Evolutionary conservation across 345 rosid genomes (phyloP).

Genomic region (Populus tremula): DNA sequence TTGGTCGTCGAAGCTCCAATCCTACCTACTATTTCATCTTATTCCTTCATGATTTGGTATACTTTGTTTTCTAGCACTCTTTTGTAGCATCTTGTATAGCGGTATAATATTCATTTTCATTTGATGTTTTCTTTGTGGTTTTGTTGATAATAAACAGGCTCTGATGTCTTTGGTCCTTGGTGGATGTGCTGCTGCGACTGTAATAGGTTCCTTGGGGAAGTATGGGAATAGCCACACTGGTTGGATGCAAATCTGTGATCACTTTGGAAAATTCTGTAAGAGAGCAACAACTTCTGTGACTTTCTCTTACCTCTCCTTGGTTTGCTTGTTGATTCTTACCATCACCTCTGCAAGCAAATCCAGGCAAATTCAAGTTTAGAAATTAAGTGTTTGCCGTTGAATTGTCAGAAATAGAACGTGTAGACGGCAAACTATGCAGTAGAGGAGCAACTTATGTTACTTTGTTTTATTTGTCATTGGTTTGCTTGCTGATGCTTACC

Average conservation of each 20-base stretch:
- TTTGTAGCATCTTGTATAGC: not conserved
- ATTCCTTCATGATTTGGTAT: conserved; percentile 60
- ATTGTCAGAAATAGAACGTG: not conserved
- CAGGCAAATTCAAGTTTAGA: conserved; percentile 29
- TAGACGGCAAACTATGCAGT: not conserved
- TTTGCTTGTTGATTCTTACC: conserved; percentile 45
- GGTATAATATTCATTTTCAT: not conserved
- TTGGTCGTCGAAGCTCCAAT: conserved; percentile 23
- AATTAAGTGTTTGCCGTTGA: not conserved
- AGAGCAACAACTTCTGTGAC: conserved; percentile 32
- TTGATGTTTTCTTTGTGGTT: not conserved
- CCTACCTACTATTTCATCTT: conserved; percentile 31
- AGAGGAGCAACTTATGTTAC: conserved; percentile 31
- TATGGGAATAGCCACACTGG: conserved; percentile 57
- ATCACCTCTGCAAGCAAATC: conserved; percentile 48
- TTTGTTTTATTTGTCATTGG: conserved; percentile 33
- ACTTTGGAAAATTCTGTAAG: conserved; percentile 43
- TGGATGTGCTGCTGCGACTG: conserved; percentile 51
- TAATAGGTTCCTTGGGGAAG: conserved; percentile 50
- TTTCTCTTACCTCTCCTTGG: conserved; percentile 34
- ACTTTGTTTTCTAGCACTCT: not conserved
- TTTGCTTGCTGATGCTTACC: conserved; percentile 44
- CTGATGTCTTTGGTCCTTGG: conserved; percentile 44
- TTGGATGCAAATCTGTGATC: conserved; percentile 62
- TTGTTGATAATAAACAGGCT: conserved; percentile 29